Evolutionary conservation across 2,329 filamentous ascomycete genomes (phyloP), one percentile per base, ranked within the genome.

Genomic region (Septoria linicola): DNA sequence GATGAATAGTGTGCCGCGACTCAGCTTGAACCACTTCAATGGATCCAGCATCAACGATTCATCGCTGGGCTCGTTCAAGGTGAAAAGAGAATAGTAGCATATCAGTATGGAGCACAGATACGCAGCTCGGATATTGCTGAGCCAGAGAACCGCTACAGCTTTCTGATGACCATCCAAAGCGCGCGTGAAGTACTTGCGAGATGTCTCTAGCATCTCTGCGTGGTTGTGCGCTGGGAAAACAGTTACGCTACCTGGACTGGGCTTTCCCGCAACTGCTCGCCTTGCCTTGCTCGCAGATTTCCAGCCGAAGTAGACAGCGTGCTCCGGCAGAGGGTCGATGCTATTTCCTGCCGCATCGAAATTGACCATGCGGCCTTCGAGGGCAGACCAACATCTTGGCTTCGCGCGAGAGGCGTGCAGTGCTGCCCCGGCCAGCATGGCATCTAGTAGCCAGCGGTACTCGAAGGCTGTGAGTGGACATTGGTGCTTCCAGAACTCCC

Each of bases 401-500:
- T 46, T 55, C 17, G 53, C 51, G 11, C 55, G 41, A 20, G 59
- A 59, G 4, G 53, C 52, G 37, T 63, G 49, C 6, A 64, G 42
- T 20, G 60, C 62, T 1, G 60, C 23, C 21, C 62, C 17, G 5
- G 59, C 60, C 31, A 63, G 51, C 40, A 64, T 44, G 8, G 57
- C 49, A 23, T 64, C 59, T 3, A 59, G 41, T 7, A 59, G 51
- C 40, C 55, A 53, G 14, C 59, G 57, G 34, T 51, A 47, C 14
- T 62, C 51, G 13, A 64, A 49, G 1, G 61, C 61, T 4, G 63
- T 47, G 23, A 61, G 27, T 1, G 61, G 61, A 3, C 53, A 59
- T 40, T 60, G 55, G 14, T 51, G 53, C 36, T 54, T 49, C 61
- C 61, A 64, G 57, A 60, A 64, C 19, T 51, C 49, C 50, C 53